Percentiles rank a stretch among this genome's conserved stretches.
phyloP scores from a whole-genome alignment of 148 eudicot genomes.

The Heliamphora exappendiculata region DNA sequence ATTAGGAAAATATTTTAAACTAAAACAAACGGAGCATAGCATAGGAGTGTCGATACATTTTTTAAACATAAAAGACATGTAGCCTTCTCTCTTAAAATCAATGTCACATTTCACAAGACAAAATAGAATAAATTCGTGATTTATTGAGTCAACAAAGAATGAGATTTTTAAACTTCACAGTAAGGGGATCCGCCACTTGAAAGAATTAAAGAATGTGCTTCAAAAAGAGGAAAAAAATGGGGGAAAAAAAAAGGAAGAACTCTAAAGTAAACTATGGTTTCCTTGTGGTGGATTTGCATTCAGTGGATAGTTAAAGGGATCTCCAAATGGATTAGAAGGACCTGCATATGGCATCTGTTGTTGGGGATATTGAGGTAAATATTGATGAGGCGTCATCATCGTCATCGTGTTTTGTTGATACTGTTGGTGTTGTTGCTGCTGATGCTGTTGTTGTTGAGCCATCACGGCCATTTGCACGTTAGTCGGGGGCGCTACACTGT shows the following conservation, averaged over 20 bases:
- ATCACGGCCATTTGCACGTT: slow-evolving; percentile 71
- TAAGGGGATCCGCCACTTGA: slow-evolving; percentile 8
- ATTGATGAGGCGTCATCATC: slow-evolving; percentile 24
- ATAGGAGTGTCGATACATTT: too few relatives aligned
- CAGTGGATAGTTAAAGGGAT: slow-evolving; percentile 48
- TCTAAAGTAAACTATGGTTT: slow-evolving; percentile 54
- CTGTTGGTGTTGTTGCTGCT: slow-evolving; percentile 31
- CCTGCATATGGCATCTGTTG: slow-evolving; percentile 30
- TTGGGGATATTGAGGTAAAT: slow-evolving; percentile 38
- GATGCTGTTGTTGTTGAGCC: slow-evolving; percentile 49
- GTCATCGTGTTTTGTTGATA: slow-evolving; percentile 25
- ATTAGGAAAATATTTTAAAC: too few relatives aligned
- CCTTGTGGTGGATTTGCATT: slow-evolving; percentile 38
- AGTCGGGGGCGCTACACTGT: slow-evolving; percentile 57
- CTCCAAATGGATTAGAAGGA: slow-evolving; percentile 72
- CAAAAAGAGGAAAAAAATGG: background rate
- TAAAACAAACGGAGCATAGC: too few relatives aligned
- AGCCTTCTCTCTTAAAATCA: background rate
- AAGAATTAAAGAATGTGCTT: slow-evolving; percentile 14
- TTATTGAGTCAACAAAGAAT: background rate
- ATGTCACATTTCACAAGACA: background rate
- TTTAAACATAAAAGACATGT: too few relatives aligned
- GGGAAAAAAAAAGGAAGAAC: background rate
- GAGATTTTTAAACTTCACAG: background rate
- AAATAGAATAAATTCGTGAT: background rate